Evolutionary conservation across 2,329 filamentous ascomycete genomes (phyloP), one percentile per base, ranked within the genome.

Genomic region (Cladosporium austrohemisphaericum): DNA sequence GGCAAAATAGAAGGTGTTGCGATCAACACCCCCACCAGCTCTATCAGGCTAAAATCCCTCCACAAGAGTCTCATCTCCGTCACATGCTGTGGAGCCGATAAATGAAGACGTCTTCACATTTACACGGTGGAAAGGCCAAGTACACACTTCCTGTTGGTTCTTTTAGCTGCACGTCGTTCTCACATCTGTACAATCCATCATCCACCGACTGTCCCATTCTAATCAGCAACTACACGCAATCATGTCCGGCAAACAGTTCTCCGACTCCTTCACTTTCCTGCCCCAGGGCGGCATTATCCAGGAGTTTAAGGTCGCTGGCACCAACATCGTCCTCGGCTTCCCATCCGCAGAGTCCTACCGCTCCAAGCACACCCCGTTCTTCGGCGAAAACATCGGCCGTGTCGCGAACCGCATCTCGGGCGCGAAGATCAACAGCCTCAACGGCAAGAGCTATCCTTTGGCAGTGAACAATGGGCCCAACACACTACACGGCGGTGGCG

Each of bases 361-460:
- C 56, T 71, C 80, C 58, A 74, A 91, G 75, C 92, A 93, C 71
- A 73, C 70, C 9, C 83, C 88, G 1, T 91, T 83, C 74, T 97
- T 95, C 65, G 92, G 93, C 56, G 91, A 92, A 67, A 97, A 89
- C 36, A 95, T 97, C 66, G 93, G 93, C 49, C 87, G 80, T 31
- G 76, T 81, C 23, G 79, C 90, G 53, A 97, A 97, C 73, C 85
- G 92, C 50, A 82, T 95, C 65, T 79, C 81, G 50, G 75, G 78
- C 62, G 89, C 84, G 20, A 76, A 80, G 57, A 83, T 96, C 65
- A 71, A 83, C 56, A 76, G 76, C 44, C 71, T 96, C 59, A 95
- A 95, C 68, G 76, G 77, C 11, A 78, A 80, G 61, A 73, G 77
- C 3, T 93, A 94, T 68, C 61, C 76, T 13, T 76, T 97, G 35